A percentile compares a stretch with the other conserved stretches of the same genome.
Conservation (phyloP, 331 rosid genomes). For the Phaseolus coccineus region DNA sequence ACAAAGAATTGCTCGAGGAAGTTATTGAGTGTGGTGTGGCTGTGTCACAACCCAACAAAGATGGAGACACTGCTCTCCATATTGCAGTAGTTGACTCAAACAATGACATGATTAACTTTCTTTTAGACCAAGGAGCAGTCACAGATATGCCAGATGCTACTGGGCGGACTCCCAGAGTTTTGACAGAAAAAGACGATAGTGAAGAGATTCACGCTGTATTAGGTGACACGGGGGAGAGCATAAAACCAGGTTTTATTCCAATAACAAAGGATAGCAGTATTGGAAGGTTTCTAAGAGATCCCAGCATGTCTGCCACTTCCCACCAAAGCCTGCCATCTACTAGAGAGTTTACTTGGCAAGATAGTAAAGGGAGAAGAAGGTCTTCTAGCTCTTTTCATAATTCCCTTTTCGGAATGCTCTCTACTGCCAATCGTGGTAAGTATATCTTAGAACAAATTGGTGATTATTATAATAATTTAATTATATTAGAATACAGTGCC, state of each 20-base stretch:
- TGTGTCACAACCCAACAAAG: slow-evolving; percentile 48
- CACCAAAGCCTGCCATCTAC: slow-evolving; percentile 39
- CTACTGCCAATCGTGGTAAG: slow-evolving; percentile 59
- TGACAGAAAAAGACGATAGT: slow-evolving; percentile 65
- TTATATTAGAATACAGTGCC: neutral
- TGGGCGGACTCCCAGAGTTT: slow-evolving; percentile 69
- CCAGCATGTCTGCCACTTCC: slow-evolving; percentile 39
- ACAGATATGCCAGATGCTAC: slow-evolving; percentile 49
- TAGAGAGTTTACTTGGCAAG: slow-evolving; percentile 38
- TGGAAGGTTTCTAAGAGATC: slow-evolving; percentile 63
- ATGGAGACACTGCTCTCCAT: slow-evolving; percentile 67
- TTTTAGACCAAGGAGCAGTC: slow-evolving; percentile 63
- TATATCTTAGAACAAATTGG: neutral
- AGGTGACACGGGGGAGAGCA: slow-evolving; percentile 20
- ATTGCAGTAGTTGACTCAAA: slow-evolving; percentile 65
- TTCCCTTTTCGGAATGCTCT: slow-evolving; percentile 72
- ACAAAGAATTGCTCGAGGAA: slow-evolving; percentile 58
- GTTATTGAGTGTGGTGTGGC: slow-evolving; percentile 48
- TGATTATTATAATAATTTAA: neutral
- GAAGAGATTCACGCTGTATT: slow-evolving; percentile 58
- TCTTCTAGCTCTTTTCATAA: slow-evolving; percentile 51
- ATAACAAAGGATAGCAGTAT: slow-evolving; percentile 11
- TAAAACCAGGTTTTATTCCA: slow-evolving; percentile 19
- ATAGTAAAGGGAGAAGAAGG: slow-evolving; percentile 40
- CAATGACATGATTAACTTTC: slow-evolving; percentile 56